Evolutionary conservation across 176 grass and related monocot species (phyloP).

Genomic region (Oryza brachyantha): DNA sequence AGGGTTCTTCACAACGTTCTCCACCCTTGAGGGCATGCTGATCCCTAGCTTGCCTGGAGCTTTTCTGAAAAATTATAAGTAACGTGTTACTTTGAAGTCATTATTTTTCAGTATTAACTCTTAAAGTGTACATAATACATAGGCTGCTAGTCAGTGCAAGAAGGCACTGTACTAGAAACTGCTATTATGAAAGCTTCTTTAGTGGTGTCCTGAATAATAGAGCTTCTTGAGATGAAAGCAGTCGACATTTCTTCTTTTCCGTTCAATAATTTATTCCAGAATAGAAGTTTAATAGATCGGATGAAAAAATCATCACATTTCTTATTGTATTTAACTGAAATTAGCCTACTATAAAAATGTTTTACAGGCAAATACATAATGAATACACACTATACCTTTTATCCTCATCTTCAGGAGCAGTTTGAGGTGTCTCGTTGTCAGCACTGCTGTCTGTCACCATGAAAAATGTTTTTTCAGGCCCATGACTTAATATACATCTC

Average conservation of each 20-base stretch:
- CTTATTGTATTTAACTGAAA: background rate
- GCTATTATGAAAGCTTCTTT: background rate
- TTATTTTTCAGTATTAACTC: background rate
- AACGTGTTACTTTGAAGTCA: background rate
- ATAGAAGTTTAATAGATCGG: background rate
- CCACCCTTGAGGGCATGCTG: constrained; percentile 78
- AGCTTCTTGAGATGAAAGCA: background rate
- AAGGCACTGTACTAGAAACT: background rate
- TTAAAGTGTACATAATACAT: background rate
- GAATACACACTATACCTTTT: constrained; percentile 34
- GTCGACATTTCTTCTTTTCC: background rate
- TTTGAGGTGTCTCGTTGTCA: constrained; percentile 46
- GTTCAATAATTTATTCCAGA: background rate
- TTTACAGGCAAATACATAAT: background rate
- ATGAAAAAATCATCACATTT: background rate
- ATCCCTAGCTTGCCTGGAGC: constrained; percentile 50
- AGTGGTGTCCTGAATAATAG: background rate
- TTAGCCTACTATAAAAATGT: background rate
- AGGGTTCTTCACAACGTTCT: constrained; percentile 48
- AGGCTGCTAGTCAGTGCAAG: background rate
- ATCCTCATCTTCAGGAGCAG: constrained; percentile 50
- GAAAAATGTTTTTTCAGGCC: constrained; percentile 15
- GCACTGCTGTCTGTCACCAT: constrained; percentile 31
- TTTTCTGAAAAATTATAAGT: constrained; percentile 44
- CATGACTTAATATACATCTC: background rate